Percentiles rank a stretch among this genome's conserved stretches.
Conservation (phyloP, 805 yeast genomes). For the Isabelozyma gotoi region DNA sequence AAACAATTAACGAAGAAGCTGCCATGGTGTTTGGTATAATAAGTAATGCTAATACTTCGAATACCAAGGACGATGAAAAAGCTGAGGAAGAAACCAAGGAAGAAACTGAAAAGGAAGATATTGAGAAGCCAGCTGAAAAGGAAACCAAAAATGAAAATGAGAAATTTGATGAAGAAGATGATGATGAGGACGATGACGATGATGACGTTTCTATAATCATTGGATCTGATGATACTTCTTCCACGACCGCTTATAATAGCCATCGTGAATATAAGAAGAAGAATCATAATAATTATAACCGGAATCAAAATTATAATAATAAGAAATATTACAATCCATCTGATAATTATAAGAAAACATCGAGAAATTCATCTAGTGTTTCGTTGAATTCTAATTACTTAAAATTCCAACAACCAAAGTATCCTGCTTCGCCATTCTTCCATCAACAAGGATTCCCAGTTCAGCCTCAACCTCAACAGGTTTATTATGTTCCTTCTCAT, state of each 20-base stretch:
- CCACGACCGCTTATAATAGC: conserved; percentile 17
- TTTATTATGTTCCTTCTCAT: conserved; percentile 8
- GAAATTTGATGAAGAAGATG: conserved; percentile 11
- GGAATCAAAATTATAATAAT: conserved; percentile 12
- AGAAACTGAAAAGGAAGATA: conserved; percentile 3
- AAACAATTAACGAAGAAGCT: conserved; percentile 37
- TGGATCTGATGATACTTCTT: conserved; percentile 30
- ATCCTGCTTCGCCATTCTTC: conserved; percentile 10
- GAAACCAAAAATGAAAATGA: conserved; percentile 1
- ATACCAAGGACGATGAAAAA: background rate
- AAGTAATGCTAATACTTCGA: conserved; percentile 15
- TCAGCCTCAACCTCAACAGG: conserved; percentile 9
- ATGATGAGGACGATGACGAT: conserved; percentile 31
- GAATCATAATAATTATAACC: conserved; percentile 1
- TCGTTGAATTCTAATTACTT: conserved; percentile 15
- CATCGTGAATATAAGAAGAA: conserved; percentile 3
- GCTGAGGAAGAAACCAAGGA: conserved; percentile 2
- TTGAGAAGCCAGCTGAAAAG: conserved; percentile 1
- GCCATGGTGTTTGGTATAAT: conserved; percentile 47
- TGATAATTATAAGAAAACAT: conserved; percentile 6
- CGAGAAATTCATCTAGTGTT: conserved; percentile 15
- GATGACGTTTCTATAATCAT: conserved; percentile 40
- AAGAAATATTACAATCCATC: background rate
- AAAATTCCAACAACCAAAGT: conserved; percentile 4
- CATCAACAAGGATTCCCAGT: conserved; percentile 7